phyloP scores from a whole-genome alignment of 208 protist genomes.

The Crithidia acanthocephali region DNA sequence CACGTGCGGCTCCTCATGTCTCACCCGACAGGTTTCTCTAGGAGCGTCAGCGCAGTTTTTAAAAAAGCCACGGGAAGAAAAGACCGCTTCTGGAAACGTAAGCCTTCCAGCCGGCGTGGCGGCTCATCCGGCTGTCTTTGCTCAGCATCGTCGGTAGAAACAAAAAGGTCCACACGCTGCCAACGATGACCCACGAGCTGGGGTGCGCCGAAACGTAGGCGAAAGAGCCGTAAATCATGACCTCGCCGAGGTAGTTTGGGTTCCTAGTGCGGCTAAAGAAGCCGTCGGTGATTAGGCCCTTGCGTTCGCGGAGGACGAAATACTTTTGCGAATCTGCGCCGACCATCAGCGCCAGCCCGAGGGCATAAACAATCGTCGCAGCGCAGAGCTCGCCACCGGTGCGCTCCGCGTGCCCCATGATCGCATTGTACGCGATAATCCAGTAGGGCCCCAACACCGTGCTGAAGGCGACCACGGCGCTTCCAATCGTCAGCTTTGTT shows the following conservation, averaged over 20 bases:
- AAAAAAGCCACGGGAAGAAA: constrained; percentile 67
- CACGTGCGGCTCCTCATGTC: too few relatives aligned
- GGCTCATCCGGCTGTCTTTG: constrained; percentile 84
- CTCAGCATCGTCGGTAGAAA: constrained; percentile 81
- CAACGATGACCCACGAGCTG: constrained; percentile 64
- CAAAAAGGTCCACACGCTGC: constrained; percentile 64
- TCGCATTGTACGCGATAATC: constrained; percentile 83
- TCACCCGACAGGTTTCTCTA: too few relatives aligned
- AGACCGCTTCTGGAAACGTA: constrained; percentile 63
- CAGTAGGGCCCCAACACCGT: constrained; percentile 83
- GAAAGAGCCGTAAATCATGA: constrained; percentile 90
- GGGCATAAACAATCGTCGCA: constrained; percentile 56
- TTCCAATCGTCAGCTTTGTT: constrained; percentile 60
- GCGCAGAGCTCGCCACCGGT: constrained; percentile 51
- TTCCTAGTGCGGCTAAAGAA: constrained; percentile 83
- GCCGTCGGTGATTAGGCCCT: constrained; percentile 83
- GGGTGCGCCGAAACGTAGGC: constrained; percentile 60
- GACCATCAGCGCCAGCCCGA: constrained; percentile 80
- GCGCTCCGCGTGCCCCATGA: constrained; percentile 50
- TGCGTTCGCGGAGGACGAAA: constrained; percentile 64
- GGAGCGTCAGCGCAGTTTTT: too few relatives aligned
- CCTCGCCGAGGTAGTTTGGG: constrained; percentile 90
- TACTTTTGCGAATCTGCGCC: constrained; percentile 87
- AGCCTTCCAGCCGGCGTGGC: constrained; percentile 61
- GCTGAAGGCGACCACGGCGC: constrained; percentile 42